Evolutionary conservation across 164 flowering plant genomes (phyloP), one percentile per base, ranked within the genome.

Genomic region (Macadamia integrifolia): DNA sequence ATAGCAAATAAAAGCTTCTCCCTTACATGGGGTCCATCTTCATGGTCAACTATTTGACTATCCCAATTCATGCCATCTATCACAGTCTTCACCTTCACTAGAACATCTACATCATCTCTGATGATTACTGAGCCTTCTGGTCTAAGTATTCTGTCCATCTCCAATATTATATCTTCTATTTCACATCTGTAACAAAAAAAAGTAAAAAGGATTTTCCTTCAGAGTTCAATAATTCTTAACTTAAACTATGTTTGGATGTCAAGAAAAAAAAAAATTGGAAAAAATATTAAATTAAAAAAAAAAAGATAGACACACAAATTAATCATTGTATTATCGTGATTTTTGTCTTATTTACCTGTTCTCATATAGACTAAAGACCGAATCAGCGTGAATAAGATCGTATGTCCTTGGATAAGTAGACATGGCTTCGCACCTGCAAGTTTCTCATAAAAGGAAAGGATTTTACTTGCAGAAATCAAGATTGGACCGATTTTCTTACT

Each of bases 331-430:
- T 28, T 4, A 17, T 46, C 29, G 13, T n/a, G 35, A 29, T 0
- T 1, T 62, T 17, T 62, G 13, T 23, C 17, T 10, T 10, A 15
- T 31, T 73, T 80, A 87, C 97, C 92, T 84, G 79, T 82, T 83
- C 58, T 80, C 70, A 72, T 90, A 90, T 68, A 88, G 84, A 60
- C 76, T 84, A 60, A 90, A 86, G 15, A 89, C 73, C 10, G 87
- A 79, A 69, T 86, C 80, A 0, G 84, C 87, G 67, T 90, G 96
- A 40, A 90, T 67, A 59, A 90, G 83, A 60, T 90, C 96, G 49
- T 88, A 90, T 0, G 96, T 88, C 48, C 96, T 82, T 2, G 96
- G 96, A 64, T 90, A 90, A 42, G 93, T 90, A 53, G 98, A 92
- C 93, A 92, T 87, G 28, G 92, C 98, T 63, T 92, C 96, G 60